Conservation (phyloP, 2,329 filamentous ascomycete species). For the Pestalotiopsis sp. region DNA sequence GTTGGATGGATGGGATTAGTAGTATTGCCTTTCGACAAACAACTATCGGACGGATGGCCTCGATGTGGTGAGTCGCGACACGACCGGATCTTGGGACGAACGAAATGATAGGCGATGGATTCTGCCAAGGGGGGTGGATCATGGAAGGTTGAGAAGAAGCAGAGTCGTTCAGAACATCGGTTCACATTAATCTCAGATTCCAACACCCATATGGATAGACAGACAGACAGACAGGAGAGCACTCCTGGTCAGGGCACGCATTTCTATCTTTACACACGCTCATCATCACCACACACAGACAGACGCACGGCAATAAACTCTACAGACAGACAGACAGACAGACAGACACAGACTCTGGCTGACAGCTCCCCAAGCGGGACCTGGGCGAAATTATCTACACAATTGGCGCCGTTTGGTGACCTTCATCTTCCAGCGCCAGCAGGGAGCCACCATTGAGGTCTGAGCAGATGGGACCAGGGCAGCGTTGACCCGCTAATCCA, state of each 20-base stretch:
- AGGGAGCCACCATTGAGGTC: not conserved
- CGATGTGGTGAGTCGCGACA: not conserved
- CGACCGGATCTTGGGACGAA: not conserved
- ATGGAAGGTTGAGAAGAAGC: not conserved
- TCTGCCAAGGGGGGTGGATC: not conserved
- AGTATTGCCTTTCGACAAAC: not conserved
- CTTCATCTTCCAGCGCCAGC: constrained; percentile 2
- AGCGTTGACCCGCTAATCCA: not conserved
- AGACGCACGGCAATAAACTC: not conserved
- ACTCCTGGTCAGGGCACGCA: not conserved
- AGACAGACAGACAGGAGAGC: not conserved
- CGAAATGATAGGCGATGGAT: not conserved
- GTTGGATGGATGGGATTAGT: not conserved
- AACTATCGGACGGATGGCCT: not conserved
- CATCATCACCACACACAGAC: not conserved
- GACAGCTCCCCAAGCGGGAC: not conserved
- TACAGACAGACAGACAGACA: not conserved
- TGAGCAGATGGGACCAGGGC: not conserved
- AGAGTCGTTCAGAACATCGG: not conserved
- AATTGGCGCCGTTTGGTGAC: constrained; percentile 5
- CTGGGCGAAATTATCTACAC: constrained; percentile 3
- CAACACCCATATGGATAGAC: not conserved
- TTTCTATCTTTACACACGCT: not conserved
- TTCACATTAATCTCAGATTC: not conserved
- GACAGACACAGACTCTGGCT: not conserved